Evolutionary conservation across 2,329 filamentous ascomycete species (phyloP), one percentile per base, ranked within the genome.

Genomic region (Magnaporthiopsis poae): DNA sequence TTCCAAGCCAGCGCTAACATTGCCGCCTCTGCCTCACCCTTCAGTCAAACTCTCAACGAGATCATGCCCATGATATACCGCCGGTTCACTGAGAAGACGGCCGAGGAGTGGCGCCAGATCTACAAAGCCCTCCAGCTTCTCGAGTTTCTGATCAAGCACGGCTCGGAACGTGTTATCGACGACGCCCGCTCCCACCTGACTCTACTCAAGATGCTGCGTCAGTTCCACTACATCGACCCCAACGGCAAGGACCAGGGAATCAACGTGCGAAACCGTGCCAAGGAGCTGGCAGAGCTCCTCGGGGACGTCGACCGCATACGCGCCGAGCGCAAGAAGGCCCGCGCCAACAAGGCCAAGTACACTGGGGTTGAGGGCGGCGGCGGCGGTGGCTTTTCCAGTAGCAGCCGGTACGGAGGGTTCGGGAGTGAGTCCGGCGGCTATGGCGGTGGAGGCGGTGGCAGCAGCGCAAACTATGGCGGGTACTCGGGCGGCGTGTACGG

Each of bases 31-130:
- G 13, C 39, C 31, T 60, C 31, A 15, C 64, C 64, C 60, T 39
- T 65, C 75, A 97, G 94, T 77, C 92, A 96, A 87, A 87, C 93
- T 65, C 87, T 99, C 67, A 98, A 98, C 78, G 95, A 99, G 79
- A 98, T 99, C 76, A 99, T 99, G 95, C 95, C 95, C 71, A 95
- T 99, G 92, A 96, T 99, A 75, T 99, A 99, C 82, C 95, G 96
- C 75, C 91, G 95, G 70, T 99, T 99, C 78, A 99, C 95, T 68
- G 95, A 99, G 77, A 99, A 99, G 82, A 86, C 92, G 9, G 94
- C 95, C 66, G 95, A 99, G 77, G 95, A 99, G 80, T 99, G 95
- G 95, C 87, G 95, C 71, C 95, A 99, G 78, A 99, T 99, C 75
- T 99, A 99, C 85, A 99, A 99, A 83, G 90, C 92, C 12, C 88